Percentiles rank a stretch among this genome's conserved stretches.
These are phyloP conservation scores for Hypholoma fasciculare DNA, from an alignment of 768 basidiomycete species.

Conservation along the genomic window DNA sequence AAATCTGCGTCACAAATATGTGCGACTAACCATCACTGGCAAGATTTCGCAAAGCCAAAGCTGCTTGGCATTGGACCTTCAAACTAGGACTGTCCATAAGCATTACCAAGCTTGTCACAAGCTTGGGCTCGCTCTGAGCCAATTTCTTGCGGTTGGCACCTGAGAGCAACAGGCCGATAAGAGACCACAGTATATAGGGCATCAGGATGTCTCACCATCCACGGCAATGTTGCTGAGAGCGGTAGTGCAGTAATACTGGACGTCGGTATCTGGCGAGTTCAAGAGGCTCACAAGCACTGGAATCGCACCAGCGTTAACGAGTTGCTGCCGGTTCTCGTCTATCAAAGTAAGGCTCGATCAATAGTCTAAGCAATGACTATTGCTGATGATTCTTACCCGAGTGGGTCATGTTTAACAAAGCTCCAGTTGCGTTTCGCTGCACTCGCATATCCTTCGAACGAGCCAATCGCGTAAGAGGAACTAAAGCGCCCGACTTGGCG, in stretches of 20 bases:
- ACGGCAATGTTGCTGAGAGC: conserved; percentile 98
- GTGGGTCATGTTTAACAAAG: conserved; percentile 98
- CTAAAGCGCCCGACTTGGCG: conserved; percentile 97
- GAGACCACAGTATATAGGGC: not conserved
- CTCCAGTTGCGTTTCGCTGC: conserved; percentile 97
- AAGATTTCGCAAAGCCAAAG: conserved; percentile 92
- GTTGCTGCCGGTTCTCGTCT: conserved; percentile 99
- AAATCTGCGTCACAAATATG: not conserved
- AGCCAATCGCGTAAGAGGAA: conserved; percentile 93
- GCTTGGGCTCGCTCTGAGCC: conserved; percentile 89
- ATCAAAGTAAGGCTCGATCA: not conserved
- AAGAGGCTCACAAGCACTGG: conserved; percentile 94
- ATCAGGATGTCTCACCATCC: conserved; percentile 56
- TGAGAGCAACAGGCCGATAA: conserved; percentile 21
- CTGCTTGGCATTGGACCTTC: conserved; percentile 99
- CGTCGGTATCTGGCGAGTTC: conserved; percentile 97
- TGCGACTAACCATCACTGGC: conserved; percentile 84
- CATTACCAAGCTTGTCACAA: conserved; percentile 89
- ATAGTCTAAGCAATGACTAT: conserved; percentile 1
- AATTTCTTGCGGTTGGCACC: conserved; percentile 92
- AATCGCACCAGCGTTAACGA: conserved; percentile 97
- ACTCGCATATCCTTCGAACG: conserved; percentile 99
- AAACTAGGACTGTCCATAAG: conserved; percentile 97
- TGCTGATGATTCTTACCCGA: conserved; percentile 61
- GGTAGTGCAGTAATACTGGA: conserved; percentile 99